Evolutionary conservation across 2,329 filamentous ascomycete species (phyloP), one percentile per base, ranked within the genome.

Genomic region (Fusarium cyanostomum): DNA sequence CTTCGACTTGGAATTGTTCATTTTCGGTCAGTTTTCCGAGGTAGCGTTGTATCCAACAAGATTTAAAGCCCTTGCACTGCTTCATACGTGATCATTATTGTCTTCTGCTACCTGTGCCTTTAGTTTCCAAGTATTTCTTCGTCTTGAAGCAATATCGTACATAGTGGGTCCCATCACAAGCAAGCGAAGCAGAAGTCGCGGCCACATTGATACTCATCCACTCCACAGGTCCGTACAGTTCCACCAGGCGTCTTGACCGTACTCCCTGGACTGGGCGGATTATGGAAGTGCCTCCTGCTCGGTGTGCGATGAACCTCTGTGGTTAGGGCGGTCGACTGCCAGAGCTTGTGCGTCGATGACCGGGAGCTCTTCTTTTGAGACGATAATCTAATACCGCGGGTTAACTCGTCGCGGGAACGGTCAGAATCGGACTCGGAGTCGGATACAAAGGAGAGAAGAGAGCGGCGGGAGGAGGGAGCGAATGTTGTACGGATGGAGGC

Each of bases 121-220:
- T 38, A n/a, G 28, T 13, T 37, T n/a, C 15, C 2, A 44, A 11
- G 4, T 13, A 15, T 13, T 15, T 30, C 10, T 30, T 18, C 21
- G n/a, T 8, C 26, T 10, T 21, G 9, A 42, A 21, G 10, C 8
- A 15, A 12, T 24, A 33, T 43, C 34, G 31, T 30, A n/a, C 42
- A 27, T 11, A 41, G 16, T 13, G 3, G 10, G 5, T 12, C 18
- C 4, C 9, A 46, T 56, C 56, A 78, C 56, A 85, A 75, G 67
- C 86, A 88, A 9, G 77, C 79, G 65, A 89, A 87, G 73, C 86
- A 89, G 74, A 88, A 88, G 59, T 85, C 81, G 51, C 82, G 78
- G 4, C 80, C 81, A 59, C 86, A 89, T 13, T 74, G 75, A 69
- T 83, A 88, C 11, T 83, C 86, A 62, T 81, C 79, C 62, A 83